Conservation (phyloP, 176 grass and related monocot species). For the Carex cristatella region DNA sequence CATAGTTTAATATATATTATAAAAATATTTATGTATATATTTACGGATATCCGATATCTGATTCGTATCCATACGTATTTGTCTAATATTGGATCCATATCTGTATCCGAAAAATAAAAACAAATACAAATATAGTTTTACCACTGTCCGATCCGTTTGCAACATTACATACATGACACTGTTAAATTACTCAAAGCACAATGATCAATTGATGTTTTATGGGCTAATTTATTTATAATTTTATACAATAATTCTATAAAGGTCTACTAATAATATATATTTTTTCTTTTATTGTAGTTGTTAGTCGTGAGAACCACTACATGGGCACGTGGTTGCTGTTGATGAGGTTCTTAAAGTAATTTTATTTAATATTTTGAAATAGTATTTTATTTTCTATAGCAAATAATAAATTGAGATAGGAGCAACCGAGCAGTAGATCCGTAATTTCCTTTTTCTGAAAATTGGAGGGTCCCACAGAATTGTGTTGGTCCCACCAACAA, state of each 20-base stretch:
- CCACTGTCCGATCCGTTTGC: too few relatives aligned
- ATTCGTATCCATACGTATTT: too few relatives aligned
- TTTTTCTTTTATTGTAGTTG: background rate
- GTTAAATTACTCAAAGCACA: background rate
- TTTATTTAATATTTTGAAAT: background rate
- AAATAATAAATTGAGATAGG: background rate
- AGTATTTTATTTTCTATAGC: background rate
- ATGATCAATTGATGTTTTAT: background rate
- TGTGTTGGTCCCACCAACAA: background rate
- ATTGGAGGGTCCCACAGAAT: background rate
- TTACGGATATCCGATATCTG: too few relatives aligned
- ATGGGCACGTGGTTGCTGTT: constrained; percentile 10
- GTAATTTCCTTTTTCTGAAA: background rate
- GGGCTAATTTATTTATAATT: background rate
- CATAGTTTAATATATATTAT: too few relatives aligned
- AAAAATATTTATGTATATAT: too few relatives aligned
- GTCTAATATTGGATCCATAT: too few relatives aligned
- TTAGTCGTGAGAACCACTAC: constrained; percentile 20
- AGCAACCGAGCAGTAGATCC: background rate
- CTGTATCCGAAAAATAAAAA: too few relatives aligned
- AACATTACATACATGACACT: too few relatives aligned
- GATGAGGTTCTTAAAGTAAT: background rate
- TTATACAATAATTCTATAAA: background rate
- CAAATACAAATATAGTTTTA: too few relatives aligned
- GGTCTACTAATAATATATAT: too few relatives aligned